Conservation (phyloP, 83 land plant species). For the Isoetes engelmannii region DNA sequence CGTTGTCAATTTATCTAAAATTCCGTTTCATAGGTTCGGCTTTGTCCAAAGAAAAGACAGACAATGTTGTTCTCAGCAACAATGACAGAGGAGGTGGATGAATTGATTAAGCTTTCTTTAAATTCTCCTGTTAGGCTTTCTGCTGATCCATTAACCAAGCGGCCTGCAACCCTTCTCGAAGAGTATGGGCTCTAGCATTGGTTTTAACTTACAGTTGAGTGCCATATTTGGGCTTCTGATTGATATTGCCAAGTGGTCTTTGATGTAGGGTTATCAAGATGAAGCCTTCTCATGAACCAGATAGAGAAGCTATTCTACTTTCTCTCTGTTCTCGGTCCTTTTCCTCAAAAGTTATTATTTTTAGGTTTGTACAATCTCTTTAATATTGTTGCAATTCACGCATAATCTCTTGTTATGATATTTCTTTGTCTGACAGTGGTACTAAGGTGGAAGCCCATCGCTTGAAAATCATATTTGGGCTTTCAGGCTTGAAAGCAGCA, state of each 20-base stretch:
- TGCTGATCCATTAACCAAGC: slow-evolving; percentile 82
- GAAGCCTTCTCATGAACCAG: slow-evolving; percentile 67
- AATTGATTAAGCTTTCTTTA: slow-evolving; percentile 71
- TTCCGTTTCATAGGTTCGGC: slow-evolving; percentile 45
- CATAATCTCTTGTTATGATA: neutral
- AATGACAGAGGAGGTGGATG: slow-evolving; percentile 89
- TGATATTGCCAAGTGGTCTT: neutral
- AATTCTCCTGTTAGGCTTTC: slow-evolving; percentile 73
- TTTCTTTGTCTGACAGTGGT: slow-evolving; percentile 49
- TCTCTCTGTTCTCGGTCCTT: slow-evolving; percentile 77
- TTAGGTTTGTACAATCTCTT: slow-evolving; percentile 44
- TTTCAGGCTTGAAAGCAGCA: slow-evolving; percentile 79
- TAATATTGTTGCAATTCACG: neutral
- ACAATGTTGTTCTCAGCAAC: slow-evolving; percentile 96
- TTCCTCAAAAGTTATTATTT: slow-evolving; percentile 72
- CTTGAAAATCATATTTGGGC: slow-evolving; percentile 84
- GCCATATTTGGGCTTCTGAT: neutral
- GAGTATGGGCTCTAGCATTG: slow-evolving; percentile 38
- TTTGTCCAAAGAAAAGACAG: slow-evolving; percentile 83
- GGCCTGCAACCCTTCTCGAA: slow-evolving; percentile 74
- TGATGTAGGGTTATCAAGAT: slow-evolving; percentile 63
- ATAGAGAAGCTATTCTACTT: slow-evolving; percentile 84
- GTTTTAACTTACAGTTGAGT: neutral
- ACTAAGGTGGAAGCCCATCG: slow-evolving; percentile 89
- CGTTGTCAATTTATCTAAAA: neutral